These are phyloP conservation scores for Candida glaebosa DNA, from an alignment of 805 yeast genomes.

Conservation along the genomic window DNA sequence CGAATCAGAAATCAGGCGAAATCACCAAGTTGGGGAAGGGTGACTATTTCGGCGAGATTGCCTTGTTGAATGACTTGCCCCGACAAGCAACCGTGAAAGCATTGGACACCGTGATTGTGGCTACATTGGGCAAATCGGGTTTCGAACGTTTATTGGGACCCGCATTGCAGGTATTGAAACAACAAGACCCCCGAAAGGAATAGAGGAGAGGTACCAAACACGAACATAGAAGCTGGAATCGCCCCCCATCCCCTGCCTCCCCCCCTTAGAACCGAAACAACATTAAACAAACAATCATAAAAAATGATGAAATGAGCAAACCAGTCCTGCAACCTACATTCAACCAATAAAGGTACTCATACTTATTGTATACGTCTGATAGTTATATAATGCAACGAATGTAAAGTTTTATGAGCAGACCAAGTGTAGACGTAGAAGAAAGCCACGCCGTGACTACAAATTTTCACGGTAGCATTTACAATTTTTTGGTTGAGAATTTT, in stretches of 20 bases:
- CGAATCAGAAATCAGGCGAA: conserved; percentile 57
- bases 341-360: no score
- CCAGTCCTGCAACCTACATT: not conserved
- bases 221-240: no score
- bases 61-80: conserved; percentile 85
- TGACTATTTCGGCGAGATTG: conserved; percentile 96
- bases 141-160: conserved; percentile 94
- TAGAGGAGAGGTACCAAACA: not conserved
- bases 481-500: not conserved
- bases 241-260: no score
- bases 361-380: no score
- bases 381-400: conserved; percentile 3
- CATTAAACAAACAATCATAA: no score
- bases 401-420: not conserved
- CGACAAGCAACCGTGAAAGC: conserved; percentile 93
- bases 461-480: no score
- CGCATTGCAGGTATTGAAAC: conserved; percentile 81
- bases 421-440: no score
- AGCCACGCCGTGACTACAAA: no score
- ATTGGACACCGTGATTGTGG: conserved; percentile 71
- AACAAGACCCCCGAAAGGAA: conserved; percentile 66
- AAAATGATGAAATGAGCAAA: not conserved
- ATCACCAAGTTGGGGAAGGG: conserved; percentile 67
- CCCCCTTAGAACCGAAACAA: no score
- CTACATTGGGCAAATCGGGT: conserved; percentile 88